Conservation (phyloP, 1,284 basidiomycete species). For the Sanghuangporus weigelae region DNA sequence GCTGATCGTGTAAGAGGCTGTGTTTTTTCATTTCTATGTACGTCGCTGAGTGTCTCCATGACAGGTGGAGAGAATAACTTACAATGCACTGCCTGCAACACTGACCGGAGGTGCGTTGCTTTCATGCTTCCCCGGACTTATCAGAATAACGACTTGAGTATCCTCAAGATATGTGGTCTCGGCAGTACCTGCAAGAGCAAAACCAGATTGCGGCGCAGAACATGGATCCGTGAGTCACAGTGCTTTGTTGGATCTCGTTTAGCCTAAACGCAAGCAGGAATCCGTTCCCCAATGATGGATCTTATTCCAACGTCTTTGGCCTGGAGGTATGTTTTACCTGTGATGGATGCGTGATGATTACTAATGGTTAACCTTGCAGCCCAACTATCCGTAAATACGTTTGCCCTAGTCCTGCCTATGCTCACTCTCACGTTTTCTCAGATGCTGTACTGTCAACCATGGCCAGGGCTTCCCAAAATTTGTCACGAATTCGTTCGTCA, state of each 20-base stretch:
- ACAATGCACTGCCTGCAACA: slow-evolving; percentile 53
- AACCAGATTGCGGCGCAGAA: slow-evolving; percentile 55
- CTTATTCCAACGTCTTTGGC: slow-evolving; percentile 55
- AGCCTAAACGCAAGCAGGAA: slow-evolving; percentile 31
- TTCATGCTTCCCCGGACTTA: neutral
- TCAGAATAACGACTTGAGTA: neutral
- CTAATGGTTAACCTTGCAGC: slow-evolving; percentile 15
- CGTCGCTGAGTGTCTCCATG: neutral
- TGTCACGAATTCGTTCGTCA: slow-evolving; percentile 51
- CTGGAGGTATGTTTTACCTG: slow-evolving; percentile 25
- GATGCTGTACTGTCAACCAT: slow-evolving; percentile 58
- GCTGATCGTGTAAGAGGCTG: slow-evolving; percentile 39
- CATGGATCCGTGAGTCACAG: slow-evolving; percentile 44
- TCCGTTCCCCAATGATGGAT: slow-evolving; percentile 49
- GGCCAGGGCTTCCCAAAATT: slow-evolving; percentile 62
- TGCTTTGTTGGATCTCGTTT: slow-evolving; percentile 1
- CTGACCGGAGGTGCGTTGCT: slow-evolving; percentile 40
- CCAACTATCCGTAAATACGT: slow-evolving; percentile 38
- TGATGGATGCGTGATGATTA: neutral
- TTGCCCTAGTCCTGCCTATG: neutral
- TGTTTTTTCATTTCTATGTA: slow-evolving; percentile 1
- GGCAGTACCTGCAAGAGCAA: slow-evolving; percentile 56
- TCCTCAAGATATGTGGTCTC: slow-evolving; percentile 49
- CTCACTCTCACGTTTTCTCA: slow-evolving; percentile 19
- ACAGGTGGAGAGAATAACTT: slow-evolving; percentile 54